Evolutionary conservation across 768 basidiomycete species (phyloP).

Genomic region (Hirschioporus abietinus): DNA sequence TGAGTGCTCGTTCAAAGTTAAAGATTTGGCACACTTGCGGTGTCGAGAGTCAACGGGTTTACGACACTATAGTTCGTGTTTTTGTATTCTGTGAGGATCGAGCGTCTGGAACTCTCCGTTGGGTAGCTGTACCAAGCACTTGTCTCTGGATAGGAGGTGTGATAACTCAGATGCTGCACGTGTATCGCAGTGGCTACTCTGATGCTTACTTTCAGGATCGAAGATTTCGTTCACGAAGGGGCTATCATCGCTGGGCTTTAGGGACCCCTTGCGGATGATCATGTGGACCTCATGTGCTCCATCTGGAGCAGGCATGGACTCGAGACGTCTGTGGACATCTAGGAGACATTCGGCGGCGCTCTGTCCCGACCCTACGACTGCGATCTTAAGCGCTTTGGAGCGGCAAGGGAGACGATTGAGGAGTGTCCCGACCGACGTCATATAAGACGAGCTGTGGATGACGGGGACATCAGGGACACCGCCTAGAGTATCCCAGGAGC

Average conservation of each 20-base stretch:
- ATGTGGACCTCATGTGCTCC: conserved; percentile 38
- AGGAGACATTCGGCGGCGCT: conserved; percentile 43
- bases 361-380: conserved; percentile 45
- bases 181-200: neutral
- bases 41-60: conserved; percentile 41
- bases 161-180: conserved; percentile 4
- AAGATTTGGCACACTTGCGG: conserved; percentile 19
- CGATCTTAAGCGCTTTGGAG: conserved; percentile 31
- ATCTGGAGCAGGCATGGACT: conserved; percentile 22
- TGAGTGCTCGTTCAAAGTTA: neutral
- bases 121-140: conserved; percentile 31
- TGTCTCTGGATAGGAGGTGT: conserved; percentile 25
- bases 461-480: conserved; percentile 23
- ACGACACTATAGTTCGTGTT: conserved; percentile 51
- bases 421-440: conserved; percentile 31
- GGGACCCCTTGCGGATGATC: conserved; percentile 44
- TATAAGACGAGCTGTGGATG: conserved; percentile 40
- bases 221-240: conserved; percentile 53
- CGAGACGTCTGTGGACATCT: conserved; percentile 36
- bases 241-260: conserved; percentile 48
- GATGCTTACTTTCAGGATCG: conserved; percentile 38
- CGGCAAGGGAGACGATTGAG: conserved; percentile 19
- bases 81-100: conserved; percentile 38
- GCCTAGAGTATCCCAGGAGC: neutral
- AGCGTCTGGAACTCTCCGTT: conserved; percentile 29